phyloP scores from a whole-genome alignment of 108 stramenopile species.

The Fistulifera solaris region DNA sequence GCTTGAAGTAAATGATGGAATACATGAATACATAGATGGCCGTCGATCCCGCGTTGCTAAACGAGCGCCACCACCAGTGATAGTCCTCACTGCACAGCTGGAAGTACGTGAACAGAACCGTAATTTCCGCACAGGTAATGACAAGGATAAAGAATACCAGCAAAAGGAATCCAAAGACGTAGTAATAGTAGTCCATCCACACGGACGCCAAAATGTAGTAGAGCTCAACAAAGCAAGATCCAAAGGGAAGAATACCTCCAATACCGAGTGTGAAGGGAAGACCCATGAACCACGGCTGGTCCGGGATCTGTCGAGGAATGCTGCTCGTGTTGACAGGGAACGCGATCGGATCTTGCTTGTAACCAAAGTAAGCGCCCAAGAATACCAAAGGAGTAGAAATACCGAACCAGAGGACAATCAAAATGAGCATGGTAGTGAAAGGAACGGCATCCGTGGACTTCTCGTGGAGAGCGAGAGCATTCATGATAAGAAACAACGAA shows the following conservation, averaged over 20 bases:
- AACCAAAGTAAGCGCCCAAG: slow-evolving; percentile 96
- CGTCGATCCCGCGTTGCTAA: slow-evolving; percentile 81
- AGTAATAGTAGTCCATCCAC: slow-evolving; percentile 97
- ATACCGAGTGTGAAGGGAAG: slow-evolving; percentile 75
- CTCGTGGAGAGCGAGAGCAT: slow-evolving; percentile 67
- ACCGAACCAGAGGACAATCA: slow-evolving; percentile 92
- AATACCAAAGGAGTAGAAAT: slow-evolving; percentile 94
- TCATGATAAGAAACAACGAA: slow-evolving; percentile 77
- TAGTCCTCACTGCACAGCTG: slow-evolving; percentile 98
- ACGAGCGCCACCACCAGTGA: slow-evolving; percentile 99
- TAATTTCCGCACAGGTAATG: slow-evolving; percentile 95
- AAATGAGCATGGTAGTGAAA: slow-evolving; percentile 79
- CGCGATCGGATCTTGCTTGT: slow-evolving; percentile 89
- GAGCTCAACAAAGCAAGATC: slow-evolving; percentile 95
- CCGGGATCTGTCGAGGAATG: slow-evolving; percentile 91
- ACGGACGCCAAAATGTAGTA: slow-evolving; percentile 95
- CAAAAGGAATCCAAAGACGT: slow-evolving; percentile 96
- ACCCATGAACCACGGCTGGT: slow-evolving; percentile 91
- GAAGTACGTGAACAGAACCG: slow-evolving; percentile 96
- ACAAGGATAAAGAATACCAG: slow-evolving; percentile 92
- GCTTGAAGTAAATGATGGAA: slow-evolving; percentile 87
- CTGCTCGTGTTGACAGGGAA: slow-evolving; percentile 89
- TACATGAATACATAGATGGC: slow-evolving; percentile 95
- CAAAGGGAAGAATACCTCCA: slow-evolving; percentile 97
- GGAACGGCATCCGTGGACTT: slow-evolving; percentile 89